Evolutionary conservation across 208 protist genomes (phyloP).

Genomic region (Leishmania turanica): DNA sequence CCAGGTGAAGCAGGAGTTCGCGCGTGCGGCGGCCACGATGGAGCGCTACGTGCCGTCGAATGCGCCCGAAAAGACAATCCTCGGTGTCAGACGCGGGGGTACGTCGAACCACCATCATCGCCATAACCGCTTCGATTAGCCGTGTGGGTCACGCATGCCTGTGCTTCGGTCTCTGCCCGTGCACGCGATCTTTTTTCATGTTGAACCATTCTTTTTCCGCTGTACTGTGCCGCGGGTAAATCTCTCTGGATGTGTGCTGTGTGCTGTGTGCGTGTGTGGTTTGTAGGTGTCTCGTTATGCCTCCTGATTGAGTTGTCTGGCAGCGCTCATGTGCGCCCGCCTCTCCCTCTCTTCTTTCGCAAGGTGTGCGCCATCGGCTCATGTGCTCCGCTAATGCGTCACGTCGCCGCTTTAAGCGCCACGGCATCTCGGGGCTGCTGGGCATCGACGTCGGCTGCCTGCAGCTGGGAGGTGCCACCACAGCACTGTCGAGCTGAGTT

Average conservation of each 20-base stretch:
- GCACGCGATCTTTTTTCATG: neutral
- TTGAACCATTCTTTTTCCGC: neutral
- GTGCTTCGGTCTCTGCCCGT: neutral
- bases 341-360: neutral
- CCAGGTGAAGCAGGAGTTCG: constrained; percentile 89
- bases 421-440: neutral
- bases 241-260: neutral
- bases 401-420: neutral
- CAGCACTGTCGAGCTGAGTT: neutral
- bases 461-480: neutral
- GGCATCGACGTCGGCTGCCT: neutral
- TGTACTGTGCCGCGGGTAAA: neutral
- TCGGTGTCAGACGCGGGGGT: constrained; percentile 75
- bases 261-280: neutral
- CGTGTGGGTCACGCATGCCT: neutral
- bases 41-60: constrained; percentile 71
- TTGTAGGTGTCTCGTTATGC: neutral
- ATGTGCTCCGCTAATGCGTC: neutral
- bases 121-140: constrained; percentile 9
- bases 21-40: constrained; percentile 82
- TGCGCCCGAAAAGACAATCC: constrained; percentile 80
- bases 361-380: neutral
- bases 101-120: constrained; percentile 30
- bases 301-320: neutral
- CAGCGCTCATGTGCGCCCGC: neutral